Base-by-base conservation (phyloP, 768 basidiomycete genomes). In the Leccinum subtestaceum region DNA sequence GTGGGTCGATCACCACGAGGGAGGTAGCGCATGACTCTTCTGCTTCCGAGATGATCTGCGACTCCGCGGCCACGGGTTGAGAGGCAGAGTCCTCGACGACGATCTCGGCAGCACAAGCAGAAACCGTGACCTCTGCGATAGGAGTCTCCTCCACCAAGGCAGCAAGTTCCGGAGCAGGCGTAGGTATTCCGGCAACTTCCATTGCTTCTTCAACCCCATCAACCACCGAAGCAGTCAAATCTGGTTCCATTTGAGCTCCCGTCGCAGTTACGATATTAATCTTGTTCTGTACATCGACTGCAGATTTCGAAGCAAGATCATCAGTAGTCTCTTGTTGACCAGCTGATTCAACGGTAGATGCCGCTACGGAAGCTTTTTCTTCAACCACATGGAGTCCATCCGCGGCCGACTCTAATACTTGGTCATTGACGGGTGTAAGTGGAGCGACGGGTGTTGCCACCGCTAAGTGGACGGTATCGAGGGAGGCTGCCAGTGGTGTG, bases 71-170 rank as follows among this genome's bases (percentile, higher is more conserved):
- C 52, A 49, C 47, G 11, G 52, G 15, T 27, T 56, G 58, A 31
- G 27, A 21, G 47, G 50, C 54, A 25, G 45, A 49, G 32, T n/a
- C 51, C 19, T 52, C 19, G 34, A 34, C 31, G 8, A 52, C 51
- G 13, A 7, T 34, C 34, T 36, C 34, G 34, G 32, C 6, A 36
- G 21, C 19, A 36, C 52, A 19, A 21, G 7, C 12, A 9, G 46
- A 45, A 56, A 25, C 55, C 32, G 48, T 51, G 50, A 17, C 36
- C 11, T 56, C 68, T 43, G 29, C 55, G 5, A 57, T 25, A 52
- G 61, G 58, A 8, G 66, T 68, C 51, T 65, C 68, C 27, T 60
- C 60, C 17, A 59, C 60, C 13, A 70, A 23, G 3, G 48, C 29
- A 48, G 60, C 52, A 23, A 10, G 47, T 53, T 63, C 65, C 25